Percentiles rank a stretch among this genome's conserved stretches.
Evolutionary conservation across 768 basidiomycete species (phyloP).

Genomic region (Boletus rubropictus): DNA sequence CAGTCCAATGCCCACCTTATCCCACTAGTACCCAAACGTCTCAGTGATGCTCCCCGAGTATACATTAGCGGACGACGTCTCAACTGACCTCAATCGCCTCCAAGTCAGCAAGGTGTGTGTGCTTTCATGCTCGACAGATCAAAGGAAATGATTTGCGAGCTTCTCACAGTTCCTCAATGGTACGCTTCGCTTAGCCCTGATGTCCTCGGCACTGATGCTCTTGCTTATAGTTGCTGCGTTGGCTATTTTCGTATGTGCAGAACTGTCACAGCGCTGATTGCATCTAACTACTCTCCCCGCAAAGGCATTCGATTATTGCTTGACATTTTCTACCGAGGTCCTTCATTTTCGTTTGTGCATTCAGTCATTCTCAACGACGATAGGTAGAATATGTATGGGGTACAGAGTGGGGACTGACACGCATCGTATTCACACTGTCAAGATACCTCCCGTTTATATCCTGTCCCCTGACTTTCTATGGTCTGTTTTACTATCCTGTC

Average conservation of each 20-base stretch:
- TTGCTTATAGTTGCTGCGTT: constrained; percentile 15
- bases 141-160: neutral
- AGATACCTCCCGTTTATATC: constrained; percentile 25
- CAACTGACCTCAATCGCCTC: constrained; percentile 12
- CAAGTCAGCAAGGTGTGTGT: constrained; percentile 20
- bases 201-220: neutral
- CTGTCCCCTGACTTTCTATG: constrained; percentile 10
- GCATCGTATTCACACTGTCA: constrained; percentile 22
- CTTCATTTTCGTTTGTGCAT: neutral
- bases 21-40: neutral
- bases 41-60: constrained; percentile 8
- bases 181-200: neutral
- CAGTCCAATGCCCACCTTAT: neutral
- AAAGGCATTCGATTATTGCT: constrained; percentile 20
- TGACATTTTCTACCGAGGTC: constrained; percentile 23
- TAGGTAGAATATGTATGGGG: constrained; percentile 23
- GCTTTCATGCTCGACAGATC: neutral
- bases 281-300: neutral
- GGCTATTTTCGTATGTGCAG: constrained; percentile 12
- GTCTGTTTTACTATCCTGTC: constrained; percentile 3
- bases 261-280: neutral
- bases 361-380: neutral
- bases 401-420: constrained; percentile 17
- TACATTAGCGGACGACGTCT: neutral
- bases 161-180: constrained; percentile 15